These are phyloP conservation scores for Cladosporium colombiae DNA, from an alignment of 2,329 filamentous ascomycete species.

Conservation along the genomic window DNA sequence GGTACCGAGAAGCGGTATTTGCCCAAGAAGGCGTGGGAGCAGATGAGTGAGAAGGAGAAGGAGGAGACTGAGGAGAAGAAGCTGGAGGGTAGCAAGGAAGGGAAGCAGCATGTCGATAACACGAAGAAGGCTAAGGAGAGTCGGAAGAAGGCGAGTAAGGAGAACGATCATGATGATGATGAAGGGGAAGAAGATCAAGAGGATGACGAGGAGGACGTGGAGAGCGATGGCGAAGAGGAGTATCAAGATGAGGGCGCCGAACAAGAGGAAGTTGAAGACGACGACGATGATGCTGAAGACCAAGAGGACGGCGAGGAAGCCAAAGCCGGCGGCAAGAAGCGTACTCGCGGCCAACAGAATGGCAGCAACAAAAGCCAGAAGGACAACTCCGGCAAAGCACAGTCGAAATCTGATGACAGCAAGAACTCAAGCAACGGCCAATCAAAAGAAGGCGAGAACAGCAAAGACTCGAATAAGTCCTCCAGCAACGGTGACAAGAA, in stretches of 20 bases:
- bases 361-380: constrained; percentile 40
- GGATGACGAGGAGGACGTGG: constrained; percentile 36
- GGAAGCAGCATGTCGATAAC: constrained; percentile 48
- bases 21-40: constrained; percentile 52
- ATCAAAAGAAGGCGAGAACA: constrained; percentile 35
- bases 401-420: constrained; percentile 22
- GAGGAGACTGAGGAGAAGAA: constrained; percentile 45
- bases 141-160: constrained; percentile 41
- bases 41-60: constrained; percentile 50
- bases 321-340: constrained; percentile 29
- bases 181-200: constrained; percentile 31
- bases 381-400: constrained; percentile 29
- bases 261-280: constrained; percentile 25
- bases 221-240: constrained; percentile 25
- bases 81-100: constrained; percentile 41
- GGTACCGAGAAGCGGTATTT: constrained; percentile 48
- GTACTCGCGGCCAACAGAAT: constrained; percentile 32
- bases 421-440: constrained; percentile 28
- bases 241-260: constrained; percentile 3
- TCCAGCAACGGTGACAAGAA: neutral
- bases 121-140: constrained; percentile 45
- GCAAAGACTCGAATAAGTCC: neutral
- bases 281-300: constrained; percentile 35
- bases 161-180: constrained; percentile 17
- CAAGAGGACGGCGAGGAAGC: constrained; percentile 26